A percentile compares a stretch with the other conserved stretches of the same genome.
These are phyloP conservation scores for Avena insularis DNA, from an alignment of 176 grass and related monocot genomes.

Conservation along the genomic window DNA sequence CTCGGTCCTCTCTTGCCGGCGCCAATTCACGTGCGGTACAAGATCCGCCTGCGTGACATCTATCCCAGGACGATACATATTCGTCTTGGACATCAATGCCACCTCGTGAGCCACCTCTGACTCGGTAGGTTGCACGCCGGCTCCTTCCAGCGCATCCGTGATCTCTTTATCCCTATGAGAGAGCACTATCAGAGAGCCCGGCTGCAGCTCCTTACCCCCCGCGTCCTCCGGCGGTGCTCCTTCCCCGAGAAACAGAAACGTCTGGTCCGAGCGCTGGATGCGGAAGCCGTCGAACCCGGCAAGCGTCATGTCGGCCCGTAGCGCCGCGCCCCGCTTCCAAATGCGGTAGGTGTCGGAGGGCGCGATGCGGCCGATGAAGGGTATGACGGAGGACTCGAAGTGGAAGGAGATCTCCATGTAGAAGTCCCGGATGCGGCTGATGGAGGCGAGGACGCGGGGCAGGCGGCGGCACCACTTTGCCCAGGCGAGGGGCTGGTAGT, in stretches of 20 bases:
- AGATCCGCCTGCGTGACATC: slow-evolving; percentile 98
- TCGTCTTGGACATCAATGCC: slow-evolving; percentile 90
- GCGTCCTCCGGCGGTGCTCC: slow-evolving; percentile 56
- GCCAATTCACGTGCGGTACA: slow-evolving; percentile 88
- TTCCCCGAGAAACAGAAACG: slow-evolving; percentile 87
- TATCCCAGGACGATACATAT: slow-evolving; percentile 94
- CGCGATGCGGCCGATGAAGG: slow-evolving; percentile 92
- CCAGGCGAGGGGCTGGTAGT: slow-evolving; percentile 97
- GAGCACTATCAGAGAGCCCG: slow-evolving; percentile 89
- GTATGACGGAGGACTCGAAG: slow-evolving; percentile 98
- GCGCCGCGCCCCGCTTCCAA: slow-evolving; percentile 78
- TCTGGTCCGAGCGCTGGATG: slow-evolving; percentile 96
- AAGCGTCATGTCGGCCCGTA: slow-evolving; percentile 93
- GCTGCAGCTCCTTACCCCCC: slow-evolving; percentile 62
- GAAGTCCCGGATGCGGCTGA: slow-evolving; percentile 78
- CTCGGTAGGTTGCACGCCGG: slow-evolving; percentile 82
- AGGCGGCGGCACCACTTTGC: slow-evolving; percentile 96
- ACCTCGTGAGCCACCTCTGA: slow-evolving; percentile 92
- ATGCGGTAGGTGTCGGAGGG: slow-evolving; percentile 97
- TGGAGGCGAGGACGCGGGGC: slow-evolving; percentile 80
- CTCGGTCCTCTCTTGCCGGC: slow-evolving; percentile 79
- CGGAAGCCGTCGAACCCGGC: slow-evolving; percentile 88
- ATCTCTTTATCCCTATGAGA: slow-evolving; percentile 98
- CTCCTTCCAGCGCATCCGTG: slow-evolving; percentile 88
- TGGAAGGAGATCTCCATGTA: slow-evolving; percentile 99